These are phyloP conservation scores for Aureobasidium sp. DNA, from an alignment of 2,329 filamentous ascomycete genomes.

Conservation along the genomic window DNA sequence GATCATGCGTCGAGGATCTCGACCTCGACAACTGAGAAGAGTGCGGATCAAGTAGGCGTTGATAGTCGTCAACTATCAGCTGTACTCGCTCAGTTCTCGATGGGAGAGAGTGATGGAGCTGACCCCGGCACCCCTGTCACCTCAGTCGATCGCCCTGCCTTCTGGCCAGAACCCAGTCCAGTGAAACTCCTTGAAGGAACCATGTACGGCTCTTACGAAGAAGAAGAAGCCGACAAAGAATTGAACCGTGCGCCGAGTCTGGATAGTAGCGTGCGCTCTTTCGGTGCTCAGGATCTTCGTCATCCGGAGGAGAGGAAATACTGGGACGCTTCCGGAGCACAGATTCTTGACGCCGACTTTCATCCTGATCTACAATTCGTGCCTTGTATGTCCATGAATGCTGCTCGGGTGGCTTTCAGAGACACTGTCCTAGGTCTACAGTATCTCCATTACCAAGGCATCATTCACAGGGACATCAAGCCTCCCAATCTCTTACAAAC, in stretches of 20 bases:
- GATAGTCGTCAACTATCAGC: constrained; percentile 1
- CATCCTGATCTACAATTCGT: constrained; percentile 90
- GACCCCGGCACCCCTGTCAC: constrained; percentile 12
- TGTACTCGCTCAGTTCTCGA: constrained; percentile 5
- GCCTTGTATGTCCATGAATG: constrained; percentile 79
- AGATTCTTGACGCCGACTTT: constrained; percentile 51
- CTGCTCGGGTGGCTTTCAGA: constrained; percentile 76
- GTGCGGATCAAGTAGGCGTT: not conserved
- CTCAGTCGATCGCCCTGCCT: not conserved
- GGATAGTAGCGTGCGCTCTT: constrained; percentile 53
- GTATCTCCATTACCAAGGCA: constrained; percentile 64
- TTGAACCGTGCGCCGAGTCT: constrained; percentile 64
- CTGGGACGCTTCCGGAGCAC: constrained; percentile 28
- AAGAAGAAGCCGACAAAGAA: constrained; percentile 7
- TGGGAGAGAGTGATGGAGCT: constrained; percentile 6
- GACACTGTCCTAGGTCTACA: constrained; percentile 90
- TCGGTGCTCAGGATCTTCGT: constrained; percentile 26
- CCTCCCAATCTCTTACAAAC: constrained; percentile 83
- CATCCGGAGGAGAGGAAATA: constrained; percentile 41
- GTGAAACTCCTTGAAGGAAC: constrained; percentile 53
- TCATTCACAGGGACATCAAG: constrained; percentile 60
- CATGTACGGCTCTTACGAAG: constrained; percentile 66
- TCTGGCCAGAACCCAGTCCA: constrained; percentile 1
- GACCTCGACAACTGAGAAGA: constrained; percentile 21
- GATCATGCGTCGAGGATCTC: constrained; percentile 29